phyloP scores from a whole-genome alignment of 306 rosid species.

The Prunus kanzakura region DNA sequence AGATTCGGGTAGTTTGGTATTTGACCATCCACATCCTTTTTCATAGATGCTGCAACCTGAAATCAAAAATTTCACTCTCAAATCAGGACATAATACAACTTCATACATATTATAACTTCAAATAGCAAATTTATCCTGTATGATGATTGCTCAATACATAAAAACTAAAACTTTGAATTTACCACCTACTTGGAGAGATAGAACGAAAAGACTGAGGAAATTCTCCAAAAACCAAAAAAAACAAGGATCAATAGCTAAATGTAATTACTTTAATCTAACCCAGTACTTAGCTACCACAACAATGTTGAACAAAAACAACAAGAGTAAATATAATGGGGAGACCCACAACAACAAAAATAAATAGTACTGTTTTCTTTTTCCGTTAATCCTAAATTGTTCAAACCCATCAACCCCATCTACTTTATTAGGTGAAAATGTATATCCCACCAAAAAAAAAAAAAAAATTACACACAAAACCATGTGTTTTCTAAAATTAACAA shows the following conservation, averaged over 20 bases:
- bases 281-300: neutral
- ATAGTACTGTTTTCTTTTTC: neutral
- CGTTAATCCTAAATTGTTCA: neutral
- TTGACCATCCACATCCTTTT: conserved; percentile 72
- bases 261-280: neutral
- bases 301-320: neutral
- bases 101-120: neutral
- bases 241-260: neutral
- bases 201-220: neutral
- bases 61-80: conserved; percentile 6
- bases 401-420: neutral
- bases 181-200: neutral
- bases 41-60: conserved; percentile 94
- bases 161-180: neutral
- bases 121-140: no score
- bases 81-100: neutral
- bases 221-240: neutral
- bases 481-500: neutral
- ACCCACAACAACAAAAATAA: neutral
- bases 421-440: neutral
- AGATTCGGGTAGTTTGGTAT: conserved; percentile 86
- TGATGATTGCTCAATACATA: neutral
- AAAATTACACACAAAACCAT: neutral
- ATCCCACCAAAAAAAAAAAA: neutral
- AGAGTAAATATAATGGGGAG: neutral